Evolutionary conservation across 306 rosid species (phyloP).

Genomic region (Albizia julibrissin): DNA sequence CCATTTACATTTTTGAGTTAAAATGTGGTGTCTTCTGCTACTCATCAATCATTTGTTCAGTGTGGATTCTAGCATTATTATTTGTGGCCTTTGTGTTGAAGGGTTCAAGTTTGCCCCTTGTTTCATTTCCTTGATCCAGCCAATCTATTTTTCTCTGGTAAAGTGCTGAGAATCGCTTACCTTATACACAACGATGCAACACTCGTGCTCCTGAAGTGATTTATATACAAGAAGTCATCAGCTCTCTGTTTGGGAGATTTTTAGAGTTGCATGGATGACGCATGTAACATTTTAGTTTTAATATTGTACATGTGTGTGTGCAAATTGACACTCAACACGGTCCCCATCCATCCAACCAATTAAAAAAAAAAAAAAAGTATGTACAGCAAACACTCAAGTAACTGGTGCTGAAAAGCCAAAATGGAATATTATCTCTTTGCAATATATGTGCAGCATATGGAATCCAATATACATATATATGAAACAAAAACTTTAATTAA

Average conservation of each 20-base stretch:
- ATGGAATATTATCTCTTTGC: slow-evolving; percentile 6
- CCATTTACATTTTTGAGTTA: no score
- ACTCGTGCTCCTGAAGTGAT: no score
- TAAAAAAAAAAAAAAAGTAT: background rate
- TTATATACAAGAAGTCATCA: no score
- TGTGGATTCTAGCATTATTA: background rate
- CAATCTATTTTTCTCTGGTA: background rate
- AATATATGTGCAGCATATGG: background rate
- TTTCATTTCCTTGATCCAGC: background rate
- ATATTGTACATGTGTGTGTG: background rate
- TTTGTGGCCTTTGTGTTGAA: background rate
- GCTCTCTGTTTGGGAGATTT: no score
- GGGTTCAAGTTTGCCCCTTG: background rate
- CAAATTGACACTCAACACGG: background rate
- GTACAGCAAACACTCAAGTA: background rate
- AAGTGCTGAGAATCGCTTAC: background rate
- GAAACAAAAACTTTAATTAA: background rate
- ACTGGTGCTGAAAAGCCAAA: background rate
- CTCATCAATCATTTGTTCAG: background rate
- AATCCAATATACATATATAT: background rate
- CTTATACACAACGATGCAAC: no score
- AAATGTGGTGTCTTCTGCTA: background rate
- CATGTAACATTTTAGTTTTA: background rate
- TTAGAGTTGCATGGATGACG: no score
- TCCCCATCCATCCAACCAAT: background rate